Base-by-base conservation (phyloP, 257 asterid species). In the Solanum virginianum region DNA sequence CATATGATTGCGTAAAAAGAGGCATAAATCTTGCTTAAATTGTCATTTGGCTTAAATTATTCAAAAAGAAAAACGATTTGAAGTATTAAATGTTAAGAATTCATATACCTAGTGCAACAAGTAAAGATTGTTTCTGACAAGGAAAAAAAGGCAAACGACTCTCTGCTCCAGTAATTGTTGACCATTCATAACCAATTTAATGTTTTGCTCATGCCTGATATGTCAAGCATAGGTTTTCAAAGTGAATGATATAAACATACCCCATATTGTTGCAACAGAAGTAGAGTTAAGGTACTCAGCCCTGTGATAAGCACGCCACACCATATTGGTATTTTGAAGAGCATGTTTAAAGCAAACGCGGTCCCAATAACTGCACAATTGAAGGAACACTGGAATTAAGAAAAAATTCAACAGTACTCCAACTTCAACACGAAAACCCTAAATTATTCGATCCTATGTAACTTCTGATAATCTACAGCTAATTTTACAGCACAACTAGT, bases 331-430 rank as follows among this genome's bases (percentile, higher is more conserved):
- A 97, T 93, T 26, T 87, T 88, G 92, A 95, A 95, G 85, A 97
- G 98, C 97, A 97, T 97, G 91, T 95, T 89, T 87, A 97, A 90
- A 39, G 99, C 99, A 92, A 97, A 97, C 59, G 99, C 98, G 26
- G 99, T 97, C 88, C 99, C 98, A 22, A 97, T 94, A 84, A 97
- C 98, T 96, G 93, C 20, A 54, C 10, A 81, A 77, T 77, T 77
- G 66, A 80, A 81, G 63, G 55, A 11, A 32, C 45, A 14, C 8
- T 85, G 84, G 80, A 36, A 68, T 68, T 70, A 17, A 80, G 54
- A 3, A 55, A 24, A 45, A 26, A 8, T 20, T 65, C 39, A 45
- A 39, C 79, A 72, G 80, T 51, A 53, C 68, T 26, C 57, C 45
- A 51, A 15, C 24, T 51, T 77, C 82, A 26, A 26, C 63, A 24